A percentile compares a stretch with the other conserved stretches of the same genome.
Conservation (phyloP, 495 filamentous ascomycete genomes). For the Cairneyella variabilis region DNA sequence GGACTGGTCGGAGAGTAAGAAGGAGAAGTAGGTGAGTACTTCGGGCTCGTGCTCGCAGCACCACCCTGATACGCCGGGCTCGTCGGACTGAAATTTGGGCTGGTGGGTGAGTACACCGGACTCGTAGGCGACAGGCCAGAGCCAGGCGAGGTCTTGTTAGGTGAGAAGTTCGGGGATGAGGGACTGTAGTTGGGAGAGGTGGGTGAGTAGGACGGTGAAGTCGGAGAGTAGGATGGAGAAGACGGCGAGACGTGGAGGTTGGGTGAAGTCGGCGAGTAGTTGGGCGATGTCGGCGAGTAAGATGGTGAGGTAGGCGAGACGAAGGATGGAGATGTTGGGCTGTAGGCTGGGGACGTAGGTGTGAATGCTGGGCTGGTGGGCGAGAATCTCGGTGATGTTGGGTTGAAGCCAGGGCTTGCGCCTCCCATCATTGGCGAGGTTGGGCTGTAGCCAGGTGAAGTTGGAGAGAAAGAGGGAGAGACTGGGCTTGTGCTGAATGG, state of each 20-base stretch:
- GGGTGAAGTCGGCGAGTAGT: conserved; percentile 42
- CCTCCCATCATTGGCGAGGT: conserved; percentile 60
- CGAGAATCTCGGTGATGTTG: conserved; percentile 65
- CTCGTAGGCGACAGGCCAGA: conserved; percentile 35
- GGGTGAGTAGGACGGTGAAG: conserved; percentile 62
- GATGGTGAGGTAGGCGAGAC: conserved; percentile 65
- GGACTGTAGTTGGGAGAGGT: conserved; percentile 61
- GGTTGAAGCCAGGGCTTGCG: conserved; percentile 58
- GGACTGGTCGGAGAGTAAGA: conserved; percentile 26
- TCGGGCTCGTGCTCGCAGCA: conserved; percentile 40
- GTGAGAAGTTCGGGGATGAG: conserved; percentile 48
- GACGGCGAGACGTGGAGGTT: conserved; percentile 55
- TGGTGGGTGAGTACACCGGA: conserved; percentile 26
- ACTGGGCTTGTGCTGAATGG: conserved; percentile 46
- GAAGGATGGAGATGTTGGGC: conserved; percentile 52
- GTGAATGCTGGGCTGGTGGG: conserved; percentile 81
- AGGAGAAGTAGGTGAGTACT: no score
- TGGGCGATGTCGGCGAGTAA: conserved; percentile 70
- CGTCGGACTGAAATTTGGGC: conserved; percentile 61
- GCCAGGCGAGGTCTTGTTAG: conserved; percentile 47
- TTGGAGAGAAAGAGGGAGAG: conserved; percentile 70
- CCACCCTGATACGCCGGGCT: conserved; percentile 49
- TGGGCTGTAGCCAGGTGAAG: conserved; percentile 63
- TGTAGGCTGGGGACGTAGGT: conserved; percentile 71
- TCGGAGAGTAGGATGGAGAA: conserved; percentile 60